Evolutionary conservation across 73 alveolate genomes (phyloP).

Genomic region (Paramecium tetraurelia): DNA sequence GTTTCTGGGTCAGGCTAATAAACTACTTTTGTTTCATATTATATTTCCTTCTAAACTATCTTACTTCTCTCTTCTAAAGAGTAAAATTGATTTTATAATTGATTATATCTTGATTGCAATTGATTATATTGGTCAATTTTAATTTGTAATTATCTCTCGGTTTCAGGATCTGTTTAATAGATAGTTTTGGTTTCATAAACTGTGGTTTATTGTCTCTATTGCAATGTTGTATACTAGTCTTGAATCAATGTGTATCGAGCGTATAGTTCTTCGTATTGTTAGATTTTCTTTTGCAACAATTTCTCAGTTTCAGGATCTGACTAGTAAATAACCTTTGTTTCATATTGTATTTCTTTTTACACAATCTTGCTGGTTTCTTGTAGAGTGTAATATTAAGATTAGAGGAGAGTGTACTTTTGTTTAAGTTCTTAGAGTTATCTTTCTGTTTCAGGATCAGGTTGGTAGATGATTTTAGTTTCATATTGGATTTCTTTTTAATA

Average conservation of each 20-base stretch:
- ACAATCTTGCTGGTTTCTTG: not conserved
- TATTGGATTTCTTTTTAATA: not conserved
- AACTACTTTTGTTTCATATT: not conserved
- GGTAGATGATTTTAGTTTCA: not conserved
- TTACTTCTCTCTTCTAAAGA: not conserved
- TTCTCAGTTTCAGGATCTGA: not conserved
- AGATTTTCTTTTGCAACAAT: not conserved
- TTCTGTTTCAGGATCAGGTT: constrained; percentile 6
- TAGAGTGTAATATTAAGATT: not conserved
- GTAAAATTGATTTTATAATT: not conserved
- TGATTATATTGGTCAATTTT: not conserved
- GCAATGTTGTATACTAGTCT: not conserved
- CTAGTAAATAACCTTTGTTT: not conserved
- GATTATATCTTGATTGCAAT: not conserved
- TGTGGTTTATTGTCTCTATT: not conserved
- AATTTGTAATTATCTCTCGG: not conserved
- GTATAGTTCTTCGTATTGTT: not conserved
- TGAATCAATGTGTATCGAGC: not conserved
- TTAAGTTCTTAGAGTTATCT: not conserved
- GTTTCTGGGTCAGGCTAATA: constrained; percentile 4
- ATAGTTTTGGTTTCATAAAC: not conserved
- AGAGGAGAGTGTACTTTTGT: not conserved
- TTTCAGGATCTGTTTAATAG: not conserved
- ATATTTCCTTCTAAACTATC: not conserved
- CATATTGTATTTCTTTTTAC: not conserved